Percentiles rank a stretch among this genome's conserved stretches.
Conservation (phyloP, 2,329 filamentous ascomycete species). For the Monosporascus sp. region DNA sequence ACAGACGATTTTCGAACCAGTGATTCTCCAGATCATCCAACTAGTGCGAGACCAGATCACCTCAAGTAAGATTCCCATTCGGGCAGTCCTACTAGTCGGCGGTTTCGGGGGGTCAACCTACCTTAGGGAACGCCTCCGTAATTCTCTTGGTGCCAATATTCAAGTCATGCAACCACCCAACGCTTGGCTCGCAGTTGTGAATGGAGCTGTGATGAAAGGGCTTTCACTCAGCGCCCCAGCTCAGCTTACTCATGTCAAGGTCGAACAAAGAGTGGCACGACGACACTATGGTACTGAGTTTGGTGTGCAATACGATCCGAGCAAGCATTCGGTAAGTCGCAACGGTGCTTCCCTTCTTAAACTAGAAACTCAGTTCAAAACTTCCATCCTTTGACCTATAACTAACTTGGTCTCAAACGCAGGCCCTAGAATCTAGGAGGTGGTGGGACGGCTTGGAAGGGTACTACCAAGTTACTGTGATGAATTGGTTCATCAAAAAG, state of each 20-base stretch:
- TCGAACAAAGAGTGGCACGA: neutral
- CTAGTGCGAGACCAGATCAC: slow-evolving; percentile 38
- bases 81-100: slow-evolving; percentile 43
- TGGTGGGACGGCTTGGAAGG: neutral
- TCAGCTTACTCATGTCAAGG: neutral
- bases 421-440: neutral
- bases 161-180: slow-evolving; percentile 43
- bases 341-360: no score
- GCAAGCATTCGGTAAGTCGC: neutral
- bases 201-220: slow-evolving; percentile 39
- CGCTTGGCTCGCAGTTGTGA: slow-evolving; percentile 45
- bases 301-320: neutral
- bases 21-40: slow-evolving; percentile 37
- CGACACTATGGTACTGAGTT: neutral
- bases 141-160: slow-evolving; percentile 26
- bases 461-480: neutral
- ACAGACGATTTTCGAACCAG: slow-evolving; percentile 37
- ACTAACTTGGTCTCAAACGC: no score
- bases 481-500: neutral
- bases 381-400: no score
- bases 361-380: no score
- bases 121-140: slow-evolving; percentile 33
- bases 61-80: slow-evolving; percentile 34
- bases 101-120: slow-evolving; percentile 43
- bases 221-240: neutral